Evolutionary conservation across 495 filamentous ascomycete genomes (phyloP).

Genomic region (Cercophora sp.): DNA sequence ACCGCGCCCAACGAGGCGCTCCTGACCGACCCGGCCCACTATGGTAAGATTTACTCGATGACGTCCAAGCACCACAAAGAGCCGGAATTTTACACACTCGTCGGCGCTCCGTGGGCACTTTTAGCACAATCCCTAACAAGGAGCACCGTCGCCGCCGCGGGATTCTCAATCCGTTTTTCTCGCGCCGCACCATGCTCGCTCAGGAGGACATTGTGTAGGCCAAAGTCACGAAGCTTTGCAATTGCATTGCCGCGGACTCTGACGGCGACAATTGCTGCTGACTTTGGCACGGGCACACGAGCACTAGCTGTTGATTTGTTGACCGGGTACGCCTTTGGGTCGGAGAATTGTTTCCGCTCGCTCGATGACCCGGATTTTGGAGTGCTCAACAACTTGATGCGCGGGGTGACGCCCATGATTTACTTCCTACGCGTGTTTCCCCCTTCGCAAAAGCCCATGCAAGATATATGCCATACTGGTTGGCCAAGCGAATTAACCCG

Average conservation of each 20-base stretch:
- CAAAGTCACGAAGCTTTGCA: constrained; percentile 7
- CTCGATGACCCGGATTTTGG: not conserved
- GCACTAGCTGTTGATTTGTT: not conserved
- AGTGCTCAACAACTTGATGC: not conserved
- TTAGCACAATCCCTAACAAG: constrained; percentile 25
- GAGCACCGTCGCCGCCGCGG: constrained; percentile 33
- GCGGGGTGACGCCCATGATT: not conserved
- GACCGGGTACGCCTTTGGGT: not conserved
- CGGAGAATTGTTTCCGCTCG: not conserved
- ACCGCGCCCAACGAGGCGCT: constrained; percentile 37
- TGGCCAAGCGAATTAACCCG: not conserved
- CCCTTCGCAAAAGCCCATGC: not conserved
- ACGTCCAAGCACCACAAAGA: constrained; percentile 26
- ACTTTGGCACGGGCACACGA: not conserved
- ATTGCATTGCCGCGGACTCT: not conserved
- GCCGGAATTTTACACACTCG: constrained; percentile 9
- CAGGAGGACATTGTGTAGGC: constrained; percentile 30
- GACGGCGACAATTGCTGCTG: not conserved
- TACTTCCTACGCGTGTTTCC: not conserved
- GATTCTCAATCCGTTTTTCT: constrained; percentile 42
- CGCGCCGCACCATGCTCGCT: constrained; percentile 29
- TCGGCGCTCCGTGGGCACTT: constrained; percentile 8
- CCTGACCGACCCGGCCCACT: constrained; percentile 34
- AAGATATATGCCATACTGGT: not conserved
- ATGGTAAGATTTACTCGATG: constrained; percentile 32